Base-by-base conservation (phyloP, 441 rosid genomes). In the Codiaeum variegatum region DNA sequence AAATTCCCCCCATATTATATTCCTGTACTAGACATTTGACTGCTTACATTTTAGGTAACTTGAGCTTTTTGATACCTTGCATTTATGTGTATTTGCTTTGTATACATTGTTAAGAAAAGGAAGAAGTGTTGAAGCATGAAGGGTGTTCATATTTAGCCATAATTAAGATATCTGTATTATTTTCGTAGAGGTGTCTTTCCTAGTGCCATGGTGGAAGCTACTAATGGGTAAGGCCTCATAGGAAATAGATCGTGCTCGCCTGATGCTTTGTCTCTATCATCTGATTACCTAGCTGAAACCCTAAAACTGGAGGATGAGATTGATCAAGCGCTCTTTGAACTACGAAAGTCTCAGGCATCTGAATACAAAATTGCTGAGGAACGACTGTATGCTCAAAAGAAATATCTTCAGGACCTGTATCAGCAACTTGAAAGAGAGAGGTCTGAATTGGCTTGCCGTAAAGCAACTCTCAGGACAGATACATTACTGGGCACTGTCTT, bases 331-430 rank as follows among this genome's bases (percentile, higher is more conserved):
- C 94, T 94, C 10, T 85, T 65, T 73, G 77, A 83, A 58, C 81
- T 94, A 71, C 82, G 66, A 66, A 78, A 77, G 67, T 80, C 96
- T 36, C 96, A 92, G 76, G 88, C 85, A 69, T 72, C 59, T 13
- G 97, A 92, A 77, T 92, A 81, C 78, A 85, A 74, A 74, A 75
- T 85, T 65, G 97, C 96, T 24, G 91, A 90, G 85, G 89, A 79
- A 74, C 79, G 47, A 66, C 91, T 92, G 62, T 67, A 75, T 78
- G 83, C 83, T 70, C 93, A 91, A 82, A 89, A 89, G 85, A 80
- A 78, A 44, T 81, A 79, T 42, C 86, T 92, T 58, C 73, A 54
- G 67, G 84, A 75, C 74, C 87, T 92, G 49, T 90, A 86, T 76
- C 75, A 75, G 76, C 91, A 88, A 75, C 89, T 91, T 6, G 86